phyloP scores from a whole-genome alignment of 345 rosid species.

The Salix dunnii region DNA sequence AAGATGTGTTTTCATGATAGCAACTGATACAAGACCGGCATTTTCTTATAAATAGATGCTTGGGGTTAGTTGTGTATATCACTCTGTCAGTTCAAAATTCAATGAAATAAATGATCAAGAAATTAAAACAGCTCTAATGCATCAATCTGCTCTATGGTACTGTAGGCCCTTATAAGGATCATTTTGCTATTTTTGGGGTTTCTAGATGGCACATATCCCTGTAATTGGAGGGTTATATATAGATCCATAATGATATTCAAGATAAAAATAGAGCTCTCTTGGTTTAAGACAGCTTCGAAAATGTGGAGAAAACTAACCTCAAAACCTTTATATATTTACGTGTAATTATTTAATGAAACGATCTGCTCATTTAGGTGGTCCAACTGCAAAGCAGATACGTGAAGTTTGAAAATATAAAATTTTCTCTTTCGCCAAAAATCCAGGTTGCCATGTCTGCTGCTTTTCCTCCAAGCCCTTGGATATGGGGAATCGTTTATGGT shows the following conservation, averaged over 20 bases:
- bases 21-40: too few species aligned
- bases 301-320: not conserved
- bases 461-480: conserved; percentile 22
- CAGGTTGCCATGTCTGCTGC: conserved; percentile 32
- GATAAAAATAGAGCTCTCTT: not conserved
- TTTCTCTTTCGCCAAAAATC: conserved; percentile 1
- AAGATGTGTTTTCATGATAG: conserved; percentile 12
- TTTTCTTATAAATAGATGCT: too few species aligned
- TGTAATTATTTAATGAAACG: not conserved
- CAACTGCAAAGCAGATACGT: not conserved
- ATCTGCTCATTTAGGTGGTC: conserved; percentile 5
- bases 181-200: conserved; percentile 14
- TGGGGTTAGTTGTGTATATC: too few species aligned
- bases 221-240: conserved; percentile 11
- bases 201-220: not conserved
- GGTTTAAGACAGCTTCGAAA: not conserved
- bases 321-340: not conserved
- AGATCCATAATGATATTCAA: conserved; percentile 14
- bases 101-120: too few species aligned
- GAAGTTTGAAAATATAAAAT: not conserved
- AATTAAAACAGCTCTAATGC: conserved; percentile 3
- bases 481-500: not conserved
- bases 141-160: conserved; percentile 11
- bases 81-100: too few species aligned
- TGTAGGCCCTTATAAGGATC: conserved; percentile 10